Conservation (phyloP, 2,329 filamentous ascomycete species). For the Ustulina deusta region DNA sequence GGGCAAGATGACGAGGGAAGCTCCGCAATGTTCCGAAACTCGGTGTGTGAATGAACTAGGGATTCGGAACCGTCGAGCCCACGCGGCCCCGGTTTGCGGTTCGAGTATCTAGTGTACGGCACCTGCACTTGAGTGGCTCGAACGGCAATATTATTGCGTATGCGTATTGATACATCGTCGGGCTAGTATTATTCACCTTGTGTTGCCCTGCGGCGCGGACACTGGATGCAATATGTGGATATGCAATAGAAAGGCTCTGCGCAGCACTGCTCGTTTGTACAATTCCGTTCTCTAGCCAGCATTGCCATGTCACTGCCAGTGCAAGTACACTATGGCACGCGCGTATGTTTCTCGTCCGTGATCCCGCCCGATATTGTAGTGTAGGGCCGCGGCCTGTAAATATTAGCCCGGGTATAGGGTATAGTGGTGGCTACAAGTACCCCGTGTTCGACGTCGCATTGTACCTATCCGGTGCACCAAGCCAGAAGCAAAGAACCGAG, state of each 20-base stretch:
- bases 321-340: slow-evolving; percentile 12
- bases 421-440: slow-evolving; percentile 16
- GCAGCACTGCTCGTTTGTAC: slow-evolving; percentile 3
- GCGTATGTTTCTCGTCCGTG: slow-evolving; percentile 14
- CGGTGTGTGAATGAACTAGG: slow-evolving; percentile 11
- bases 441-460: slow-evolving; percentile 23
- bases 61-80: slow-evolving; percentile 20
- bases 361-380: neutral
- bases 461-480: slow-evolving; percentile 7
- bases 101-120: neutral
- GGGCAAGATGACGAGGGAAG: slow-evolving; percentile 3
- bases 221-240: slow-evolving; percentile 10
- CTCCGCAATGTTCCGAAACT: slow-evolving; percentile 26
- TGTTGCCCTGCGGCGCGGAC: slow-evolving; percentile 1
- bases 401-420: neutral
- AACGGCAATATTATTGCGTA: slow-evolving; percentile 21
- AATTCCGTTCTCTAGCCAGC: no score
- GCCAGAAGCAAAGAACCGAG: slow-evolving; percentile 27
- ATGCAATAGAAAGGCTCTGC: neutral
- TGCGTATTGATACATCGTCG: no score
- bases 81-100: slow-evolving; percentile 8
- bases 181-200: slow-evolving; percentile 13
- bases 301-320: slow-evolving; percentile 4
- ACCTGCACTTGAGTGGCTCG: neutral
- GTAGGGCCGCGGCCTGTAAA: slow-evolving; percentile 13